Conservation (phyloP, 371 early-diverging fungal genomes). For the Dichotomocladium elegans region DNA sequence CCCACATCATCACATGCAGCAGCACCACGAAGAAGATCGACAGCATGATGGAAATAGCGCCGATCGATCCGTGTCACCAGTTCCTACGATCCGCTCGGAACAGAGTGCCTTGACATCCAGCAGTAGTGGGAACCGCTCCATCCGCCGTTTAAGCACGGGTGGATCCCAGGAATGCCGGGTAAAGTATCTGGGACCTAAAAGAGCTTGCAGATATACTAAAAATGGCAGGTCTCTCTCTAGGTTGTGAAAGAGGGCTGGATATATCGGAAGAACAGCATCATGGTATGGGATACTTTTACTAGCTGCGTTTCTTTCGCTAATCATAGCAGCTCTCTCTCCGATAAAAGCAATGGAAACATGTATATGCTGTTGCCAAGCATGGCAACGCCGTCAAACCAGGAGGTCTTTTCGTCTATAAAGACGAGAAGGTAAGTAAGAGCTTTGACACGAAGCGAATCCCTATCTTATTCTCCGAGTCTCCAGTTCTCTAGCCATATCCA, state of each 20-base stretch:
- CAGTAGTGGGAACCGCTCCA: not conserved
- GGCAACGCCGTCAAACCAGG: constrained; percentile 48
- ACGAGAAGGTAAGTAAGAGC: constrained; percentile 36
- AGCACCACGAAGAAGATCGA: not conserved
- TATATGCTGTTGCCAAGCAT: constrained; percentile 52
- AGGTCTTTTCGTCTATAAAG: constrained; percentile 42
- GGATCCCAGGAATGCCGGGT: constrained; percentile 27
- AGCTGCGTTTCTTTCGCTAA: not conserved
- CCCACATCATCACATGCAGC: not conserved
- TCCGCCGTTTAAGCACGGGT: not conserved
- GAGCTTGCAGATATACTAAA: not conserved
- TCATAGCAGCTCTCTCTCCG: not conserved
- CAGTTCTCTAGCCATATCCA: constrained; percentile 45
- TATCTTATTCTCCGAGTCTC: not conserved
- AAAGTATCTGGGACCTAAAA: too few relatives aligned
- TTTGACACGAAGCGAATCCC: not conserved
- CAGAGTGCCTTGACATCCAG: not conserved
- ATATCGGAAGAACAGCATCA: constrained; percentile 34
- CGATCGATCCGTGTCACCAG: not conserved
- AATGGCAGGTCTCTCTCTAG: constrained; percentile 5
- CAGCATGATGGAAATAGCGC: not conserved
- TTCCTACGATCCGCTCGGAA: not conserved
- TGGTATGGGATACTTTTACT: constrained; percentile 23
- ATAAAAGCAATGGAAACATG: constrained; percentile 46
- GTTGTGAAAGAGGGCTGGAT: constrained; percentile 49